A percentile compares a stretch with the other conserved stretches of the same genome.
Conservation (phyloP, 805 yeast genomes). For the Saccharomycopsis babjevae region DNA sequence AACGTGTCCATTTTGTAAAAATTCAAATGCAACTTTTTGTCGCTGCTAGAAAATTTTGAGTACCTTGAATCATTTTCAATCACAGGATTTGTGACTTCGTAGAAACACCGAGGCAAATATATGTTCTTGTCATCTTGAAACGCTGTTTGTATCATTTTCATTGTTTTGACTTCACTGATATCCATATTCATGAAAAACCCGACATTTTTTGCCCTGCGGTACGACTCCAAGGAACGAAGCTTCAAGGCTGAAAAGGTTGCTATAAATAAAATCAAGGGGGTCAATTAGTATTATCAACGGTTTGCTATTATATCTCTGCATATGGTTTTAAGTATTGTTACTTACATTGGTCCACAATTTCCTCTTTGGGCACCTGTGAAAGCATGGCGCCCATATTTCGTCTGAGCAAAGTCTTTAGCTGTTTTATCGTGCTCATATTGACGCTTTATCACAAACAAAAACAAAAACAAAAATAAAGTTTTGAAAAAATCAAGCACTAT, state of each 20-base stretch:
- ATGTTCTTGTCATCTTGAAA: constrained; percentile 41
- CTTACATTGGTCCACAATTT: constrained; percentile 13
- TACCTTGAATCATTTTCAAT: neutral
- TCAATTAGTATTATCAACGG: neutral
- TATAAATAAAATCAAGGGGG: neutral
- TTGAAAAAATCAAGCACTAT: neutral
- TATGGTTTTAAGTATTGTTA: neutral
- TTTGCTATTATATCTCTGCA: neutral
- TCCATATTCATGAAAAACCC: constrained; percentile 78
- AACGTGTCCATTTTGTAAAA: constrained; percentile 42
- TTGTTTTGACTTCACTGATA: constrained; percentile 55
- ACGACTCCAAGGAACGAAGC: constrained; percentile 22
- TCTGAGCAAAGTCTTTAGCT: constrained; percentile 2
- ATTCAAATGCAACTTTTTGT: constrained; percentile 27
- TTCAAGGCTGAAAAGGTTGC: neutral
- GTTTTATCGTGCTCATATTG: neutral
- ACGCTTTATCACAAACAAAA: no score
- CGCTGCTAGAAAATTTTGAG: constrained; percentile 6
- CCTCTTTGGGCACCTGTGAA: constrained; percentile 1
- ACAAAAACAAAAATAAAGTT: neutral
- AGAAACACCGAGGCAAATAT: constrained; percentile 46
- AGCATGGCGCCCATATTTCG: neutral
- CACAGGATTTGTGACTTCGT: constrained; percentile 22
- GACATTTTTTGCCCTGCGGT: constrained; percentile 35
- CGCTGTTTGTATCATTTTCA: constrained; percentile 39